These are phyloP conservation scores for Lathyrus oleraceus DNA, from an alignment of 306 rosid species.

Conservation along the genomic window DNA sequence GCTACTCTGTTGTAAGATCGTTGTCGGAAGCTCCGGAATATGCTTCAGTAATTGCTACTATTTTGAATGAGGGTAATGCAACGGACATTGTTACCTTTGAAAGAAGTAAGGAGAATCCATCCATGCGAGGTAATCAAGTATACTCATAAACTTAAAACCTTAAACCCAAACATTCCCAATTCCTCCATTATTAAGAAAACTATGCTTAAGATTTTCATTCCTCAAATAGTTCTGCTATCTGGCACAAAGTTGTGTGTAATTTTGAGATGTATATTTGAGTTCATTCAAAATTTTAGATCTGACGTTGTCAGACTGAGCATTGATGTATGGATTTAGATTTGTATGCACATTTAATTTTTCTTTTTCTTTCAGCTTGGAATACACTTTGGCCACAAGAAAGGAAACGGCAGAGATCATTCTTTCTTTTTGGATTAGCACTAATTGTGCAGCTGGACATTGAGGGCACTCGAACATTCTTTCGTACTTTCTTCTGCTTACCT, in stretches of 20 bases:
- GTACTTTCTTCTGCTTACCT: constrained; percentile 89
- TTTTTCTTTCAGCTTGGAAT: constrained; percentile 71
- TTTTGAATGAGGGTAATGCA: constrained; percentile 61
- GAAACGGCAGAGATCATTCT: constrained; percentile 94
- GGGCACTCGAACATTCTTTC: constrained; percentile 86
- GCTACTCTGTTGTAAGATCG: constrained; percentile 97
- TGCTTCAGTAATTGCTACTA: constrained; percentile 82
- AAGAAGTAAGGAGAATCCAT: constrained; percentile 58
- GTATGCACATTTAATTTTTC: constrained; percentile 15
- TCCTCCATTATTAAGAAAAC: constrained; percentile 4
- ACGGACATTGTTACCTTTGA: constrained; percentile 31
- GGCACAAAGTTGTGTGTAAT: constrained; percentile 5
- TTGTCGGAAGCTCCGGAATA: constrained; percentile 95
- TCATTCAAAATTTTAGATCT: constrained; percentile 21
- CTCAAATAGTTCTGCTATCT: not conserved
- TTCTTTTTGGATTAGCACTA: constrained; percentile 89
- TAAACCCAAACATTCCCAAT: not conserved
- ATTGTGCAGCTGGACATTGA: constrained; percentile 85
- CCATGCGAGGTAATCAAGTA: constrained; percentile 71
- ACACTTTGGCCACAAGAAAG: constrained; percentile 97
- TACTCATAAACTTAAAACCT: constrained; percentile 21
- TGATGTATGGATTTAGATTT: not conserved
- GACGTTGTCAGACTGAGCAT: not conserved
- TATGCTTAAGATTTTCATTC: constrained; percentile 11
- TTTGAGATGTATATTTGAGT: constrained; percentile 6